Evolutionary conservation across 371 early-diverging fungal species (phyloP).

Genomic region (Nosema muscidifuracis): DNA sequence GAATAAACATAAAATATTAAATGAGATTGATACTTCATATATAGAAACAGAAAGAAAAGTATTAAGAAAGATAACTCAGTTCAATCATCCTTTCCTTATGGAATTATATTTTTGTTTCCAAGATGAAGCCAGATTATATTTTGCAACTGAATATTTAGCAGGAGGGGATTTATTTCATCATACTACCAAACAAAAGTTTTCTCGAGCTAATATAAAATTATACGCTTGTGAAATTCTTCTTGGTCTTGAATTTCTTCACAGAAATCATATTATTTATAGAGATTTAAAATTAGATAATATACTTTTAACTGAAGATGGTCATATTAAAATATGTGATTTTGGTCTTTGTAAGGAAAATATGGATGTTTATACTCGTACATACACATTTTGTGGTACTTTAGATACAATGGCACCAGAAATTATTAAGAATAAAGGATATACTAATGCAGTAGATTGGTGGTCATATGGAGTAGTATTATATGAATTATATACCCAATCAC

Average conservation of each 20-base stretch:
- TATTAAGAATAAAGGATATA: constrained; percentile 79
- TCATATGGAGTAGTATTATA: constrained; percentile 91
- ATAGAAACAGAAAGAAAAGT: constrained; percentile 81
- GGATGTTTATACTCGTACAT: constrained; percentile 73
- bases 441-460: constrained; percentile 94
- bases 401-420: constrained; percentile 90
- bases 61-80: constrained; percentile 73
- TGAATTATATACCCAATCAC: constrained; percentile 78
- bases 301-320: constrained; percentile 71
- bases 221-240: constrained; percentile 90
- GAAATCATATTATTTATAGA: constrained; percentile 87
- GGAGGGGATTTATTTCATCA: constrained; percentile 95
- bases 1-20: constrained; percentile 82
- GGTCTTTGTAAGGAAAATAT: constrained; percentile 83
- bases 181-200: constrained; percentile 86
- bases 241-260: constrained; percentile 85
- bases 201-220: constrained; percentile 85
- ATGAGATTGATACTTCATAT: constrained; percentile 77
- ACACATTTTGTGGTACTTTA: constrained; percentile 91
- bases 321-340: constrained; percentile 89
- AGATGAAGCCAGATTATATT: constrained; percentile 52
- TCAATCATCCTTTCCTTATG: constrained; percentile 74
- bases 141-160: constrained; percentile 55
- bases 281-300: constrained; percentile 93
- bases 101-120: constrained; percentile 56